A percentile compares a stretch with the other conserved stretches of the same genome.
Conservation (phyloP, 257 asterid species). For the Solanum lycopersicoides region DNA sequence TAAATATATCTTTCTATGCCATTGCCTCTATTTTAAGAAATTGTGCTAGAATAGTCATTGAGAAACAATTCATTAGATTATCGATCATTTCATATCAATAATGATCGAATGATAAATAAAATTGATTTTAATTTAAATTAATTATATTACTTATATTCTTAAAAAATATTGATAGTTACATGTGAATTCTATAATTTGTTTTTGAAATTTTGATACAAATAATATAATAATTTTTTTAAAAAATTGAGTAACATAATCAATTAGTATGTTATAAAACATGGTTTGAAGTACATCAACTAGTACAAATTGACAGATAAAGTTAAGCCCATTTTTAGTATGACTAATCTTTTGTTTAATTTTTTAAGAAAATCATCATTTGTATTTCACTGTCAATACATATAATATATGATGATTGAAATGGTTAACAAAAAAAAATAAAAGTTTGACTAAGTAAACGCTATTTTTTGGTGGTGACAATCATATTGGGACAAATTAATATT, state of each 20-base stretch:
- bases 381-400: neutral
- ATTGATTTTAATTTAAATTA: no score
- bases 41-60: neutral
- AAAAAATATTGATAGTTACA: accelerated
- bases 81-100: neutral
- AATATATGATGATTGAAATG: neutral
- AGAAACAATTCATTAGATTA: neutral
- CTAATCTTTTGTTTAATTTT: neutral
- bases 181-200: neutral
- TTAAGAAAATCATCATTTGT: neutral
- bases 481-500: neutral
- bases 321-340: neutral
- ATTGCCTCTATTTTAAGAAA: neutral
- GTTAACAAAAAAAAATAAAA: neutral
- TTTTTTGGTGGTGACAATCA: neutral
- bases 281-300: neutral
- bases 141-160: neutral
- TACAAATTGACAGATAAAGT: neutral
- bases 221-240: accelerated
- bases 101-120: no score
- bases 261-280: neutral
- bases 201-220: accelerated
- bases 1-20: neutral
- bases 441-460: neutral
- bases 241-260: no score